Percentiles rank a stretch among this genome's conserved stretches.
Evolutionary conservation across 805 yeast species (phyloP).

Genomic region (Tetrapisispora iriomotensis): DNA sequence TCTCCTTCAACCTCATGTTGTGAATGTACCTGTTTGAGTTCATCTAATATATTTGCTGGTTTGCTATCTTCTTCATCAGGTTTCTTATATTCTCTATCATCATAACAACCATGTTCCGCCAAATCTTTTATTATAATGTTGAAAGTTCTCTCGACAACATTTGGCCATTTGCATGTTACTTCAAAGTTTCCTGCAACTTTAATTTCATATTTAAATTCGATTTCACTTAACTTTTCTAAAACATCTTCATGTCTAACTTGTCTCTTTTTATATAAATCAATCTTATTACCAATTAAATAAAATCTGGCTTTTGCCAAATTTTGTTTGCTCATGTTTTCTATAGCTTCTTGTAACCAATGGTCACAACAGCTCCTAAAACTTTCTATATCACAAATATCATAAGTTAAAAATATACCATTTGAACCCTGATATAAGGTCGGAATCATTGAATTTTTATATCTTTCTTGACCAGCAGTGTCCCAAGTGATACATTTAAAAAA

Average conservation of each 20-base stretch:
- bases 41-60: neutral
- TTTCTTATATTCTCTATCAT: constrained; percentile 13
- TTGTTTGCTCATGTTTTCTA: constrained; percentile 24
- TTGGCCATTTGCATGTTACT: constrained; percentile 37
- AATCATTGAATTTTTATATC: constrained; percentile 36
- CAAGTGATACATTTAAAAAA: constrained; percentile 37
- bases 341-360: constrained; percentile 36
- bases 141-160: constrained; percentile 32
- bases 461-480: constrained; percentile 46
- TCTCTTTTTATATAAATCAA: constrained; percentile 30
- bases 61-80: neutral
- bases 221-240: constrained; percentile 23
- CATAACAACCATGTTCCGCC: constrained; percentile 33
- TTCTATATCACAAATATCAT: constrained; percentile 34
- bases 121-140: constrained; percentile 32
- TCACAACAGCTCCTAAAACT: constrained; percentile 32
- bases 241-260: constrained; percentile 34
- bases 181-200: constrained; percentile 36
- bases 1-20: neutral
- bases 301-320: constrained; percentile 28
- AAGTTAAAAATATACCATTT: constrained; percentile 36
- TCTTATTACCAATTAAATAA: constrained; percentile 39
- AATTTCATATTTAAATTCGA: constrained; percentile 26
- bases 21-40: too few species aligned
- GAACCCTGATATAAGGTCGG: constrained; percentile 39